Evolutionary conservation across 345 rosid species (phyloP), one percentile per base, ranked within the genome.

Genomic region (Citrus sinensis): DNA sequence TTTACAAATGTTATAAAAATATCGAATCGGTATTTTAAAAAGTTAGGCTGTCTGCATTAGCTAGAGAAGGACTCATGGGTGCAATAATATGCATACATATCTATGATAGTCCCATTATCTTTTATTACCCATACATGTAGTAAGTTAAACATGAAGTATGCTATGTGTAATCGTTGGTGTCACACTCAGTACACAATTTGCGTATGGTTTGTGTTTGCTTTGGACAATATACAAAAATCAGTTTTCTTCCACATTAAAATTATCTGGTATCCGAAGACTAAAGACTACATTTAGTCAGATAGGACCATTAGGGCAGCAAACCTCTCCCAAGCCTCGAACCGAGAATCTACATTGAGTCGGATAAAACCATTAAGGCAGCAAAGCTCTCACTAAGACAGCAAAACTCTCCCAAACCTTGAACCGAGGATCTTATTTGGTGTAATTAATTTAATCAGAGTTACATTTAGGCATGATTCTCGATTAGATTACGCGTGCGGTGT

Each of bases 351-450:
- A 34, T 32, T 32, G 34, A 32, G 34, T 32, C 5, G 0, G 34
- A 0, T 4, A 32, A 0, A 0, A 4, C 4, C 5, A 3, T 32
- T 32, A 32, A 0, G 5, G 0, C 34, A 32, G 5, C 0, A 32
- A 32, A 32, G 0, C 34, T 32, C 34, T 32, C 5, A 4, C 5
- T 32, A 4, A 32, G 5, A 32, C 34, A 32, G 0, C 5, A 32
- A 32, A 32, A 32, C 0, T 32, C 34, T 32, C 5, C 34, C 34
- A 32, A 32, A 0, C 34, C 34, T 32, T 32, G 34, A 4, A 4
- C 34, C 34, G 34, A 32, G 0, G 0, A 0, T 32, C 5, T 32
- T 32, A 32, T 0, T 35, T 35, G 1, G 7, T 35, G 7, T 17
- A 5, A 54, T 51, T 17, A 51, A 51, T 51, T 17, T 42, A 10